Conservation (phyloP, 176 grass and related monocot species). For the Leersia perrieri region DNA sequence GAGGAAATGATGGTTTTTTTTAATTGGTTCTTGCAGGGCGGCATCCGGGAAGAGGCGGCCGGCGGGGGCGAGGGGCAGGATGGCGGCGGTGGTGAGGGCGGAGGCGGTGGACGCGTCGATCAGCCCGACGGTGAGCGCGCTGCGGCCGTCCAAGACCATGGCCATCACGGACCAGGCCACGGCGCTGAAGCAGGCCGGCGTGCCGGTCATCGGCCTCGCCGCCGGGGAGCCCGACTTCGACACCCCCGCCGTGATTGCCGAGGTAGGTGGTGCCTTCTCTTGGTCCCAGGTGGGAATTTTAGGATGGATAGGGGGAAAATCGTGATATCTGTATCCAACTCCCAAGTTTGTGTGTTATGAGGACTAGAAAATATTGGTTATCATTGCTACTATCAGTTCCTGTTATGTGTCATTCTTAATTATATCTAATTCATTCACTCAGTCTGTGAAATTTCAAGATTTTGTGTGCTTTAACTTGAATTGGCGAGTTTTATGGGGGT, state of each 20-base stretch:
- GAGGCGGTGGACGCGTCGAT: constrained; percentile 46
- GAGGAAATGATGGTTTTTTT: not conserved
- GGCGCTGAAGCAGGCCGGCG: constrained; percentile 57
- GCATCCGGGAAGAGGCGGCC: constrained; percentile 1
- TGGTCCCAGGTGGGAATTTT: not conserved
- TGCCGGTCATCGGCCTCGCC: constrained; percentile 63
- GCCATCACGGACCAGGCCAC: constrained; percentile 67
- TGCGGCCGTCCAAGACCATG: constrained; percentile 70
- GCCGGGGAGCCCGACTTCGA: constrained; percentile 79
- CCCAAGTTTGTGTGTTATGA: not conserved
- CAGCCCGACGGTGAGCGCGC: constrained; percentile 50
- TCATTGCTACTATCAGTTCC: not conserved
- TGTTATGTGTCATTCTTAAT: not conserved
- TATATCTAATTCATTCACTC: not conserved
- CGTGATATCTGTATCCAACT: not conserved
- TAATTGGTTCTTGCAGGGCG: constrained; percentile 26
- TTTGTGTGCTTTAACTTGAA: not conserved
- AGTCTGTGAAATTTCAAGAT: not conserved
- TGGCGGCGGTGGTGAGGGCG: constrained; percentile 19
- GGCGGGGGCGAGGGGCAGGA: constrained; percentile 11
- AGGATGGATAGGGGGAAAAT: not conserved
- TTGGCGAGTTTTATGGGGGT: not conserved
- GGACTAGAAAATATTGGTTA: not conserved
- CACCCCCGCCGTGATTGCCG: constrained; percentile 46
- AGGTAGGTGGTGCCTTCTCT: constrained; percentile 33